Percentiles rank a stretch among this genome's conserved stretches.
Conservation (phyloP, 1,139 yeast genomes). For the Kodamaea derodonti region DNA sequence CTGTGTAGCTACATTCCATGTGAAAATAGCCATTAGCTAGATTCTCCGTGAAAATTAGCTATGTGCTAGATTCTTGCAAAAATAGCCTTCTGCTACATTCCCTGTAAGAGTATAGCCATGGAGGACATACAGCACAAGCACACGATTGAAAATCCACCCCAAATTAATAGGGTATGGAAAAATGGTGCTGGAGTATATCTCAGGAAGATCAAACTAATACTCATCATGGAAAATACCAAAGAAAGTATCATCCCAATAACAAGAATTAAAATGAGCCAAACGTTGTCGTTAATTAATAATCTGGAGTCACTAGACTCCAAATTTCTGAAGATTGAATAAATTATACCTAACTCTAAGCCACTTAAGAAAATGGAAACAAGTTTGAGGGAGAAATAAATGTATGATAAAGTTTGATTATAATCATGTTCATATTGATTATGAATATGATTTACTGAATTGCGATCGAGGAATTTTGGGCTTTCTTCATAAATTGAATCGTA, state of each 20-base stretch:
- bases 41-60: too few relatives aligned
- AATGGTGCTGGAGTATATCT: slow-evolving; percentile 26
- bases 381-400: slow-evolving; percentile 35
- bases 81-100: too few relatives aligned
- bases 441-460: slow-evolving; percentile 12
- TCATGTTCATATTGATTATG: slow-evolving; percentile 27
- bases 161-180: slow-evolving; percentile 24
- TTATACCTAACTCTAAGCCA: slow-evolving; percentile 44
- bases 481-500: slow-evolving; percentile 37
- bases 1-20: too few relatives aligned
- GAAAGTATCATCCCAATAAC: slow-evolving; percentile 33
- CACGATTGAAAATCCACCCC: slow-evolving; percentile 30
- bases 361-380: slow-evolving; percentile 35
- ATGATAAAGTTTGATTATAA: slow-evolving; percentile 35
- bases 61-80: too few relatives aligned
- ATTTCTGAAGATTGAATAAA: slow-evolving; percentile 29
- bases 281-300: slow-evolving; percentile 28
- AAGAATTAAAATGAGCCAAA: slow-evolving; percentile 32
- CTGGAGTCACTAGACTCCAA: slow-evolving; percentile 19
- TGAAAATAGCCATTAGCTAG: too few relatives aligned
- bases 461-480: slow-evolving; percentile 16
- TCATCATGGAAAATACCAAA: slow-evolving; percentile 30
- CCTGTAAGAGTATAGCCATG: slow-evolving; percentile 10
- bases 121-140: slow-evolving; percentile 24
- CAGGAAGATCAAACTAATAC: slow-evolving; percentile 29